Conservation (phyloP, 192 early-diverging fungal genomes). For the Entomortierella lignicola region DNA sequence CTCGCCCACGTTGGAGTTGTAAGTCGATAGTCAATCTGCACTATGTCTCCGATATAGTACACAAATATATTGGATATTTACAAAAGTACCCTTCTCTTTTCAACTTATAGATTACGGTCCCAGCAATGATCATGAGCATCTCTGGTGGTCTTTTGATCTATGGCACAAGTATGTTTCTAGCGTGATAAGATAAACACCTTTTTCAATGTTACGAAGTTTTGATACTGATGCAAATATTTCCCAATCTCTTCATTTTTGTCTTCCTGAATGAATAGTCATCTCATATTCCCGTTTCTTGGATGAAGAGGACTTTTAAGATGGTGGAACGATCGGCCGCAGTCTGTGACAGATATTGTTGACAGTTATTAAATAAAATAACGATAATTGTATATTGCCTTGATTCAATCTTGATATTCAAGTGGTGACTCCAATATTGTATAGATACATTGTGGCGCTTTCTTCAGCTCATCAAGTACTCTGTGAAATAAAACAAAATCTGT, state of each 20-base stretch:
- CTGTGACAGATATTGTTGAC: not conserved
- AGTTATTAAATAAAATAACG: not conserved
- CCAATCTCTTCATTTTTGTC: conserved; percentile 6
- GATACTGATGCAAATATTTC: not conserved
- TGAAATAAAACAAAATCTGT: too few relatives aligned
- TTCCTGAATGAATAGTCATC: conserved; percentile 56
- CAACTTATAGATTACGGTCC: conserved; percentile 70
- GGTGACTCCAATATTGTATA: too few relatives aligned
- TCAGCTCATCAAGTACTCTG: too few relatives aligned
- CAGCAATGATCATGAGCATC: conserved; percentile 93
- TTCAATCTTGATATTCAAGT: too few relatives aligned
- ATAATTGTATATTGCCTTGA: not conserved
- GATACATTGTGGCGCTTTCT: too few relatives aligned
- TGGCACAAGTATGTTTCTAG: conserved; percentile 75
- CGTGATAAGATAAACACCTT: too few relatives aligned
- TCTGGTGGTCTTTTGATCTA: conserved; percentile 94
- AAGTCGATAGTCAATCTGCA: conserved; percentile 18
- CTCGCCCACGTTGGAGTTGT: conserved; percentile 85
- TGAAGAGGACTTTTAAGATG: conserved; percentile 64
- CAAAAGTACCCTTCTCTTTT: not conserved
- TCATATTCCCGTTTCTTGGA: conserved; percentile 68
- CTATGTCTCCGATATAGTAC: too few relatives aligned
- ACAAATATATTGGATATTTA: not conserved
- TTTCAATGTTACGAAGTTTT: too few relatives aligned
- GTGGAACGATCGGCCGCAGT: not conserved